Evolutionary conservation across 441 rosid genomes (phyloP).

Genomic region (Theobroma grandiflorum): DNA sequence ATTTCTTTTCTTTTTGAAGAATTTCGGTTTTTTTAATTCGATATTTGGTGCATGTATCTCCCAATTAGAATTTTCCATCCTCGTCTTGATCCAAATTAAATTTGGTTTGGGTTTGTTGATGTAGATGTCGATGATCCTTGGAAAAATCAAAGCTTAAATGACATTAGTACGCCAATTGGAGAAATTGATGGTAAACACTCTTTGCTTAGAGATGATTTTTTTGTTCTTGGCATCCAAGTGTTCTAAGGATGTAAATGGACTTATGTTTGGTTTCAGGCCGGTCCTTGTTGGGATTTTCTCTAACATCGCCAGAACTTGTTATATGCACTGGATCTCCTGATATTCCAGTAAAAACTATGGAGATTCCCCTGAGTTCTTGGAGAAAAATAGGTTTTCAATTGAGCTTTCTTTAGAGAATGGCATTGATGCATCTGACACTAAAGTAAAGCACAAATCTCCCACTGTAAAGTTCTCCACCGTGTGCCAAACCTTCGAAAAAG

Average conservation of each 20-base stretch:
- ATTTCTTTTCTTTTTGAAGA: not conserved
- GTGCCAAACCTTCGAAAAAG: slow-evolving; percentile 60
- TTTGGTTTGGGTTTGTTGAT: slow-evolving; percentile 12
- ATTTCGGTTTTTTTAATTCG: not conserved
- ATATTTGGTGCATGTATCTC: too few species aligned
- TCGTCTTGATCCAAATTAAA: not conserved
- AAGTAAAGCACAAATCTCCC: slow-evolving; percentile 42
- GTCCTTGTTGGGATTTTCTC: slow-evolving; percentile 62
- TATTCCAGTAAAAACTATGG: too few species aligned
- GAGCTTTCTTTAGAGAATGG: slow-evolving; percentile 90
- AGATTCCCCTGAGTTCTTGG: too few species aligned
- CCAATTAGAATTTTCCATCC: not conserved
- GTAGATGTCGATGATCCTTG: slow-evolving; percentile 32
- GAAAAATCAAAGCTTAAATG: slow-evolving; percentile 37
- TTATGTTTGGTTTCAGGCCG: slow-evolving; percentile 46
- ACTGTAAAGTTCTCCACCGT: slow-evolving; percentile 72
- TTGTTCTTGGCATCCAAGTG: not conserved
- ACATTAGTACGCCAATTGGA: slow-evolving; percentile 3
- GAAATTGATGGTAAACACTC: slow-evolving; percentile 24
- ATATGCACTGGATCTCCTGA: slow-evolving; percentile 77
- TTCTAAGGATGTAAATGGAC: not conserved
- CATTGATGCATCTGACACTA: slow-evolving; percentile 47
- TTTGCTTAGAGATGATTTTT: not conserved
- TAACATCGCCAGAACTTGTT: slow-evolving; percentile 78
- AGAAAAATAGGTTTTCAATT: too few species aligned